A percentile compares a stretch with the other conserved stretches of the same genome.
These are phyloP conservation scores for Cytospora paraplurivora DNA, from an alignment of 2,329 filamentous ascomycete genomes.

Conservation along the genomic window DNA sequence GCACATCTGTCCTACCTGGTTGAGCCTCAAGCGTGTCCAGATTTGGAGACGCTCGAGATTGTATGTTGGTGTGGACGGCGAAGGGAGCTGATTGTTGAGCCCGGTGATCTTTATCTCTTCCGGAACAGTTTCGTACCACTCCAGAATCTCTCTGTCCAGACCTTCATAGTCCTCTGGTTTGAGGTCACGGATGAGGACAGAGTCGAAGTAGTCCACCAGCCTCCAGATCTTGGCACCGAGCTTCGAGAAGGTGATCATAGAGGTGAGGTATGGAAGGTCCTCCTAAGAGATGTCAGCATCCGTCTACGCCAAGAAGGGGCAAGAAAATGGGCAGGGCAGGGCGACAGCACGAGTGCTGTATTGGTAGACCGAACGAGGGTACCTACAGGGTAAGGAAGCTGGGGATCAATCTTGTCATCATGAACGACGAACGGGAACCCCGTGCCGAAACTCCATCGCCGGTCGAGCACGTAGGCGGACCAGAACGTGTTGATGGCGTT, in stretches of 20 bases:
- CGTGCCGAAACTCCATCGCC: slow-evolving; percentile 87
- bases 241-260: slow-evolving; percentile 83
- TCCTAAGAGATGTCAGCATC: slow-evolving; percentile 42
- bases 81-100: slow-evolving; percentile 57
- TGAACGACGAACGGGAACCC: slow-evolving; percentile 84
- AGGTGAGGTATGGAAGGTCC: slow-evolving; percentile 69
- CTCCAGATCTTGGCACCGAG: slow-evolving; percentile 87
- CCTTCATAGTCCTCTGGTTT: slow-evolving; percentile 75
- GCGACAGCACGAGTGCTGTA: not conserved
- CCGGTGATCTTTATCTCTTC: slow-evolving; percentile 60
- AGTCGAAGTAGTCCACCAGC: slow-evolving; percentile 70
- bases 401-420: slow-evolving; percentile 81
- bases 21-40: slow-evolving; percentile 81
- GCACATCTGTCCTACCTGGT: slow-evolving; percentile 58
- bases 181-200: slow-evolving; percentile 61
- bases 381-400: slow-evolving; percentile 76
- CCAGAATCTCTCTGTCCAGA: slow-evolving; percentile 79
- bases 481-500: slow-evolving; percentile 77
- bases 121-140: slow-evolving; percentile 81
- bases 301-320: not conserved
- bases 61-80: slow-evolving; percentile 60
- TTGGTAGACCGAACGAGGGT: not conserved
- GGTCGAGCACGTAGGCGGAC: slow-evolving; percentile 82
- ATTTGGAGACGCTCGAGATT: slow-evolving; percentile 75
- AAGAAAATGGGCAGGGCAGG: not conserved